Evolutionary conservation across 805 yeast species (phyloP).

Genomic region (Pichia phayaonensis): DNA sequence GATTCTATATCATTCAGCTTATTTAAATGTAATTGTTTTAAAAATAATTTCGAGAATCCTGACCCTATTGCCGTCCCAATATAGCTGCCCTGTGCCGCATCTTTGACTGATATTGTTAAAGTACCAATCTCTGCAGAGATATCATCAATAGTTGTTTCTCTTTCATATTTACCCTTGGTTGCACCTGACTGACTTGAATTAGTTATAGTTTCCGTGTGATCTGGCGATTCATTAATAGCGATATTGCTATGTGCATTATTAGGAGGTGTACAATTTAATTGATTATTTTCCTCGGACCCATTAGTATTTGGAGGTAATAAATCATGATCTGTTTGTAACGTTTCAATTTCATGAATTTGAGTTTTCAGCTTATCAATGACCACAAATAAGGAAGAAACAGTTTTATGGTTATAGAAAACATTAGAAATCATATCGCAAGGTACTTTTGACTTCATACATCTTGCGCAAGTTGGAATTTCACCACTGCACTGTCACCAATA

Average conservation of each 20-base stretch:
- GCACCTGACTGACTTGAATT: neutral
- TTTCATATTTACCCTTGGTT: neutral
- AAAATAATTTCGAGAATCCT: slow-evolving; percentile 16
- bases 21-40: slow-evolving; percentile 16
- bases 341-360: slow-evolving; percentile 3
- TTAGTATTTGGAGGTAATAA: neutral
- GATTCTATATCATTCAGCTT: slow-evolving; percentile 7
- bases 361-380: slow-evolving; percentile 14
- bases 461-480: slow-evolving; percentile 17
- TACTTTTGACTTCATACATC: slow-evolving; percentile 14
- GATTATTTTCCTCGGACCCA: neutral
- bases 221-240: neutral
- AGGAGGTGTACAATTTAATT: neutral
- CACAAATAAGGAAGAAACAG: slow-evolving; percentile 13
- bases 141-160: slow-evolving; percentile 14
- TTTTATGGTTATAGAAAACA: slow-evolving; percentile 18
- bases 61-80: slow-evolving; percentile 13
- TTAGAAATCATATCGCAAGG: slow-evolving; percentile 18
- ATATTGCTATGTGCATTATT: neutral
- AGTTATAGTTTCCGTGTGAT: neutral
- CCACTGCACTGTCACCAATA: slow-evolving; percentile 16
- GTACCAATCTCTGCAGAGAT: slow-evolving; percentile 23
- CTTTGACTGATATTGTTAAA: slow-evolving; percentile 14
- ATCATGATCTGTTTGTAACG: neutral
- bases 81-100: slow-evolving; percentile 14